phyloP scores from a whole-genome alignment of 2,329 filamentous ascomycete genomes.

The Parascedosporium putredinis region DNA sequence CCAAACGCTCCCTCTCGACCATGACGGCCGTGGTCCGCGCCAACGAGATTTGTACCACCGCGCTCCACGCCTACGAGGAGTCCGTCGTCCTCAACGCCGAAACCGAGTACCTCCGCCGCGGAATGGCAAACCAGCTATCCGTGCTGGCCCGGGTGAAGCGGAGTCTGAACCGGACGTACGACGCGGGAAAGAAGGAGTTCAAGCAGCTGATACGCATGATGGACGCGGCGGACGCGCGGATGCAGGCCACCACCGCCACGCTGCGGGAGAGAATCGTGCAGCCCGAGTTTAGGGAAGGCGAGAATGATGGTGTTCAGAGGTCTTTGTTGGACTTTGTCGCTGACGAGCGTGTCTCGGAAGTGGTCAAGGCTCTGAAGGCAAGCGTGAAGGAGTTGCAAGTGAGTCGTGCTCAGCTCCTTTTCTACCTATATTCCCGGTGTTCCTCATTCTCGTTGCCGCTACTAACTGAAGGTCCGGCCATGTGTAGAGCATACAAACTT shows the following conservation, averaged over 20 bases:
- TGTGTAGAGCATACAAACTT: conserved; percentile 49
- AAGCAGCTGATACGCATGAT: conserved; percentile 51
- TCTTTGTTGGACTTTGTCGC: conserved; percentile 69
- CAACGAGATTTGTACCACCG: conserved; percentile 72
- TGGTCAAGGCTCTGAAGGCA: conserved; percentile 56
- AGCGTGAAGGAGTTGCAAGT: conserved; percentile 64
- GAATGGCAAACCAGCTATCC: conserved; percentile 45
- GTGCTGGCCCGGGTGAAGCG: conserved; percentile 41
- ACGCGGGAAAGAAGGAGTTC: conserved; percentile 49
- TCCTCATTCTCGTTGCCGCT: neutral
- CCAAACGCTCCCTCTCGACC: conserved; percentile 78
- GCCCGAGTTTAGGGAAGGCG: conserved; percentile 46
- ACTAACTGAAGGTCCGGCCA: no score
- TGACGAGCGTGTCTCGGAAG: conserved; percentile 54
- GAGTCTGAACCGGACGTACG: conserved; percentile 44
- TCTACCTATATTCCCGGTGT: neutral
- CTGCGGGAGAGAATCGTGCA: conserved; percentile 57
- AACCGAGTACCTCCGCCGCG: conserved; percentile 54
- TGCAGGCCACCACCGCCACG: conserved; percentile 56
- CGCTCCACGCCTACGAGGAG: conserved; percentile 67
- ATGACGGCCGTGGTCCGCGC: conserved; percentile 76
- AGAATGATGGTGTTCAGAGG: conserved; percentile 40
- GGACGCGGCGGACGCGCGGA: conserved; percentile 53
- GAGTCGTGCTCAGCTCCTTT: conserved; percentile 13
- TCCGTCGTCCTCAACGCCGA: conserved; percentile 62